Conservation (phyloP, 805 yeast genomes). For the Pachysolen tannophilus region DNA sequence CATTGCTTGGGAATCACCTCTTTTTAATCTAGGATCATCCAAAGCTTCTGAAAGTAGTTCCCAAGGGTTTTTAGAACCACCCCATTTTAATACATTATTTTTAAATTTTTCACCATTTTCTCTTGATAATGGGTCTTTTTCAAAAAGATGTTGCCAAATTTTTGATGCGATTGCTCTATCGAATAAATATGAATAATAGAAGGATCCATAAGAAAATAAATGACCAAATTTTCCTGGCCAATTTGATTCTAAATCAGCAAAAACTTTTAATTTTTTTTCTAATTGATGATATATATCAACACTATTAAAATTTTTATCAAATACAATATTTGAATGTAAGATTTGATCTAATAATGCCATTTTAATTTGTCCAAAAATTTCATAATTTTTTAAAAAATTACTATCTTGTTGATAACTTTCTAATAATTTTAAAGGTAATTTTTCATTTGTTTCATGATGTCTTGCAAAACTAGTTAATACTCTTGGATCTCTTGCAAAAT, state of each 20-base stretch:
- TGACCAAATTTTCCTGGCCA: constrained; percentile 97
- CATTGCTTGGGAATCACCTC: constrained; percentile 74
- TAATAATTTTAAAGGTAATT: constrained; percentile 44
- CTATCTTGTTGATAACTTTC: constrained; percentile 42
- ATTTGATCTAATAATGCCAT: constrained; percentile 86
- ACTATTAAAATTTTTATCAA: constrained; percentile 42
- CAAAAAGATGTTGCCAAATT: constrained; percentile 72
- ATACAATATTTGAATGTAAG: constrained; percentile 46
- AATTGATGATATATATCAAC: constrained; percentile 57
- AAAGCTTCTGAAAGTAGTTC: constrained; percentile 71
- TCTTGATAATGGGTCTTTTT: constrained; percentile 59
- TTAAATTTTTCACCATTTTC: constrained; percentile 71
- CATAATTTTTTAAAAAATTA: constrained; percentile 54
- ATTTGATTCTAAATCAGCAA: constrained; percentile 61
- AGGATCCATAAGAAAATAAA: constrained; percentile 86
- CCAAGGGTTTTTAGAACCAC: constrained; percentile 92
- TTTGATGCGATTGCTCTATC: constrained; percentile 90
- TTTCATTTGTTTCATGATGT: constrained; percentile 61
- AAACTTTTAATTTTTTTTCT: constrained; percentile 50
- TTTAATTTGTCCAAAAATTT: constrained; percentile 77
- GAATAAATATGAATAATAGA: constrained; percentile 83
- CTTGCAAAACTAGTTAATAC: constrained; percentile 68
- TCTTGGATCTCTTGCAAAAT: constrained; percentile 74
- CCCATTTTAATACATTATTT: constrained; percentile 75
- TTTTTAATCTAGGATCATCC: constrained; percentile 47